These are phyloP conservation scores for Cerrena zonata DNA, from an alignment of 1,284 basidiomycete genomes.

Conservation along the genomic window DNA sequence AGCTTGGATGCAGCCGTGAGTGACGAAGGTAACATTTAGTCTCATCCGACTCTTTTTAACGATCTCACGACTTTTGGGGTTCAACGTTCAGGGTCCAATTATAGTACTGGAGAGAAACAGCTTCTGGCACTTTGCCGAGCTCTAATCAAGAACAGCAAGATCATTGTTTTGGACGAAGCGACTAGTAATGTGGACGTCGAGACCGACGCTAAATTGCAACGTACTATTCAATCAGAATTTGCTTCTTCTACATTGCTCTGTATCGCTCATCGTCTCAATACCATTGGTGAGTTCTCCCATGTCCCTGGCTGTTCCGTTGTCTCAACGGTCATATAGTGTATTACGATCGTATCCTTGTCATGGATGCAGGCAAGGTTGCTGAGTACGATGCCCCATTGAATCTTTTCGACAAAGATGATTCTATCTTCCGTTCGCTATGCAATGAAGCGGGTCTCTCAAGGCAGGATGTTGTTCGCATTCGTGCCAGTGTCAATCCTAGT, in stretches of 20 bases:
- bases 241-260: constrained; percentile 57
- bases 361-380: constrained; percentile 64
- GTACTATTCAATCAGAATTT: constrained; percentile 71
- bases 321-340: constrained; percentile 38
- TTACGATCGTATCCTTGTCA: constrained; percentile 73
- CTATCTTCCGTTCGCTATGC: constrained; percentile 74
- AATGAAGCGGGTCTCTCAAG: constrained; percentile 62
- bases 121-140: constrained; percentile 70
- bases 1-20: constrained; percentile 58
- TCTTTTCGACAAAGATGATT: constrained; percentile 62
- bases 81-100: constrained; percentile 66
- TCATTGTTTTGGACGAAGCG: constrained; percentile 75
- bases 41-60: constrained; percentile 15
- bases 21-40: constrained; percentile 49
- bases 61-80: too few relatives aligned
- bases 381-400: constrained; percentile 77
- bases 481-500: constrained; percentile 26
- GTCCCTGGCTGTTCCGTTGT: background rate
- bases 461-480: constrained; percentile 46
- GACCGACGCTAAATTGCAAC: constrained; percentile 72
- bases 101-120: constrained; percentile 75
- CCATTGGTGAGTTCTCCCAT: constrained; percentile 47
- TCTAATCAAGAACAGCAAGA: constrained; percentile 61
- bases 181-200: constrained; percentile 82
- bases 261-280: constrained; percentile 74